phyloP scores from a whole-genome alignment of 1,284 basidiomycete genomes.

The Microbotryomycetes sp. region DNA sequence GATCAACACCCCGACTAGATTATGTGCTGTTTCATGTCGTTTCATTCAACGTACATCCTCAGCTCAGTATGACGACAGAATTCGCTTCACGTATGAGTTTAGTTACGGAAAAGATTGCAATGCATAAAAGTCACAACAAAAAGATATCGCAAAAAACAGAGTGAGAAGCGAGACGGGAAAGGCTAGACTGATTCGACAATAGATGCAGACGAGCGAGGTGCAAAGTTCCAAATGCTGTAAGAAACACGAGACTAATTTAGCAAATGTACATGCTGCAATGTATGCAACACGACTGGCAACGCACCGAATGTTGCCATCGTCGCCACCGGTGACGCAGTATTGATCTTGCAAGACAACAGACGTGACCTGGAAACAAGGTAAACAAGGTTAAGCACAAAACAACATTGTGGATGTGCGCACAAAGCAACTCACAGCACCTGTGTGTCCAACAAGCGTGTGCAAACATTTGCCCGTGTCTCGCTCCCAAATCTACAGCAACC shows the following conservation, averaged over 20 bases:
- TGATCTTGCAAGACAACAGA: slow-evolving; percentile 87
- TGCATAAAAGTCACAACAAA: neutral
- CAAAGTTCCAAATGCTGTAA: slow-evolving; percentile 23
- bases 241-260: neutral
- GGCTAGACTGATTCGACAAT: neutral
- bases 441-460: slow-evolving; percentile 86
- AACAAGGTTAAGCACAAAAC: neutral
- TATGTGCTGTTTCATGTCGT: too few relatives aligned
- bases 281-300: slow-evolving; percentile 10
- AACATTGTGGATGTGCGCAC: too few relatives aligned
- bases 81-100: too few relatives aligned
- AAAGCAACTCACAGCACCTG: slow-evolving; percentile 56
- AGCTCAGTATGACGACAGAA: too few relatives aligned
- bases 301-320: slow-evolving; percentile 67
- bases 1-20: too few relatives aligned
- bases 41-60: too few relatives aligned
- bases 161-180: too few relatives aligned
- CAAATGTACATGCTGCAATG: too few relatives aligned
- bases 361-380: slow-evolving; percentile 53
- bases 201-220: neutral
- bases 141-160: too few relatives aligned
- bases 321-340: slow-evolving; percentile 89
- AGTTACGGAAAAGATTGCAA: too few relatives aligned
- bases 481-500: slow-evolving; percentile 65
- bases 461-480: slow-evolving; percentile 81